Conservation (phyloP, 371 early-diverging fungal species). For the Actinomortierella ambigua region DNA sequence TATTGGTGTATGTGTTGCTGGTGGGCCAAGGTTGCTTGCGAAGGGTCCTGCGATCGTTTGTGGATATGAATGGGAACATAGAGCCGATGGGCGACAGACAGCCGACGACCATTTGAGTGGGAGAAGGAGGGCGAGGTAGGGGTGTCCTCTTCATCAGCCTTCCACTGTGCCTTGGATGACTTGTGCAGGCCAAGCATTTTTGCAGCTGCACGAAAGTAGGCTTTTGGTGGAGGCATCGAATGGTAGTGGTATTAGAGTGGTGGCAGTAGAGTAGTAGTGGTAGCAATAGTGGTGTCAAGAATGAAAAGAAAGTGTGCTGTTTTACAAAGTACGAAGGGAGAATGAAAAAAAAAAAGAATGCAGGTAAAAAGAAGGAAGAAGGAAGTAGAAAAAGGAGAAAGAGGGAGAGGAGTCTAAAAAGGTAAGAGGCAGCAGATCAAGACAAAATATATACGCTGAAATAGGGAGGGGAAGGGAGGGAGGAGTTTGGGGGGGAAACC, state of each 20-base stretch:
- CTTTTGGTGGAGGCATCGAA: slow-evolving; percentile 24
- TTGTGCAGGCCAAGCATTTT: slow-evolving; percentile 31
- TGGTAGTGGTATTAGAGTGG: background rate
- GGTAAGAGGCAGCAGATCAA: background rate
- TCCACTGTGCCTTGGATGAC: background rate
- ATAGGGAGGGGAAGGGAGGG: too few relatives aligned
- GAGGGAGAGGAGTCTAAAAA: slow-evolving; percentile 1
- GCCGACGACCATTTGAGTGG: slow-evolving; percentile 31
- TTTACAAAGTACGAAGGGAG: slow-evolving; percentile 1
- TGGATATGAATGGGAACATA: too few relatives aligned
- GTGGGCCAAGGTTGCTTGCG: too few relatives aligned
- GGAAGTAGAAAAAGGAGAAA: background rate
- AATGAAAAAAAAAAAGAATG: background rate
- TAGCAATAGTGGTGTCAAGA: background rate
- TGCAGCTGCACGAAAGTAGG: slow-evolving; percentile 31
- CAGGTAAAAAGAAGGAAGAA: background rate
- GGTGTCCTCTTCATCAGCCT: background rate
- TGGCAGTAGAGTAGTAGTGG: background rate
- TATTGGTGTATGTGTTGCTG: too few relatives aligned
- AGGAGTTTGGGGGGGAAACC: too few relatives aligned
- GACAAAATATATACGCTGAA: background rate
- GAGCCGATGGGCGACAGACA: slow-evolving; percentile 13
- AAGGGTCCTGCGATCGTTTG: too few relatives aligned
- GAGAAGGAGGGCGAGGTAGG: slow-evolving; percentile 24
- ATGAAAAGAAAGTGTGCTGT: background rate